phyloP scores from a whole-genome alignment of 2,329 filamentous ascomycete species.

The Clarireedia sp. region DNA sequence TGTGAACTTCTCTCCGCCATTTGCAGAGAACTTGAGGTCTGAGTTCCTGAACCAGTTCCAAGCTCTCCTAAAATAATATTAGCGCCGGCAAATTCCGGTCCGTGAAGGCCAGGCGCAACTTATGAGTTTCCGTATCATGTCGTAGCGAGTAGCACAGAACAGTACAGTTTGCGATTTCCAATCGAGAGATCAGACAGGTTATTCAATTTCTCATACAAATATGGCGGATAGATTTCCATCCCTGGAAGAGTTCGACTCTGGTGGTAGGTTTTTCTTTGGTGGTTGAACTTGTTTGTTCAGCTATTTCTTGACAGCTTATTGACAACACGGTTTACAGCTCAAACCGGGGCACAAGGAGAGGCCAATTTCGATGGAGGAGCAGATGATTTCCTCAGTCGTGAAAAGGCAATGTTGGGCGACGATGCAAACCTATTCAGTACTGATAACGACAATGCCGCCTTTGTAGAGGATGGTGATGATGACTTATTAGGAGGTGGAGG shows the following conservation, averaged over 20 bases:
- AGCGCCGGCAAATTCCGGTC: slow-evolving; percentile 8
- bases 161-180: slow-evolving; percentile 9
- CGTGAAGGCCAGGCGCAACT: background rate
- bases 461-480: slow-evolving; percentile 58
- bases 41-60: background rate
- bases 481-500: slow-evolving; percentile 65
- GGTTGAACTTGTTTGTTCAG: slow-evolving; percentile 2
- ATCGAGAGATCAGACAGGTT: slow-evolving; percentile 5
- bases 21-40: background rate
- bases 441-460: slow-evolving; percentile 59
- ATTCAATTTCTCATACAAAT: slow-evolving; percentile 17
- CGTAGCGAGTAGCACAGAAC: background rate
- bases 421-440: slow-evolving; percentile 87
- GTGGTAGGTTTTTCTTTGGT: slow-evolving; percentile 30
- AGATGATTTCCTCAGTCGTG: slow-evolving; percentile 84
- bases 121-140: background rate
- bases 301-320: slow-evolving; percentile 7
- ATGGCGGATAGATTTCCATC: slow-evolving; percentile 56
- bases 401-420: slow-evolving; percentile 81
- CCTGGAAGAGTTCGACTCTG: slow-evolving; percentile 50
- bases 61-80: slow-evolving; percentile 7
- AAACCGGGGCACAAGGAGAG: slow-evolving; percentile 50
- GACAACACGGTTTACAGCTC: slow-evolving; percentile 42
- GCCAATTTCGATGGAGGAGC: slow-evolving; percentile 46
- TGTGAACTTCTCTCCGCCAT: background rate